Base-by-base conservation (phyloP, 2,329 filamentous ascomycete genomes). In the Camillea tinctor region DNA sequence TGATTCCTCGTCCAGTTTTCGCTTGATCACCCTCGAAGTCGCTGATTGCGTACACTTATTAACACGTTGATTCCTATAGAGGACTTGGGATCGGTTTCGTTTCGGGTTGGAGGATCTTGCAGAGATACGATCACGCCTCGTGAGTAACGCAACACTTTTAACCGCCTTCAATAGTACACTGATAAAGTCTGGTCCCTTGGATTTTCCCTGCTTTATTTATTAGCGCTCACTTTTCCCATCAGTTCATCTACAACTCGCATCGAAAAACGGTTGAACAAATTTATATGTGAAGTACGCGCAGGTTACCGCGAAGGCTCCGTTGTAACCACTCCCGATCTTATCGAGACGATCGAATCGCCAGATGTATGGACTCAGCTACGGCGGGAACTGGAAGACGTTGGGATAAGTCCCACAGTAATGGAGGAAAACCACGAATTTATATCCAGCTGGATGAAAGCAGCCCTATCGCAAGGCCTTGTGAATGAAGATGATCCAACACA, bases 11-110 rank as follows among this genome's bases (percentile, higher is more conserved):
- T 40, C 15, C 6, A 5, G 15, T 8, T 13, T 40, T 40, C 36
- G 3, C 36, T 11, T 17, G 15, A 13, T 17, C 36, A 40, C 9
- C 15, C 3, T 40, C 15, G 36, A 17, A 30, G 6, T 6, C 6
- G 6, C 6, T 13, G 36, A 13, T 40, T 17, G 51, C 22, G 50
- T 17, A 48, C n/a, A 56, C 21, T 40, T 19, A 13, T 48, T 52
- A 52, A 51, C 23, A 22, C 4, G 21, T 56, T 52, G n/a, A n/a
- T 17, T 5, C 3, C 9, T 53, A 1, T 58, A 58, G 64, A 63
- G 68, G 24, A 68, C 67, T 20, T 72, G 67, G 68, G 70, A 71
- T 62, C 64, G 70, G 15, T 58, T 71, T 62, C 65, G 61, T n/a
- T 72, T 67, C 54, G 69, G 68, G 7, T 52, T 69, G 4, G 60